Percentiles rank a stretch among this genome's conserved stretches.
These are phyloP conservation scores for Suillus subluteus DNA, from an alignment of 768 basidiomycete species.

Conservation along the genomic window DNA sequence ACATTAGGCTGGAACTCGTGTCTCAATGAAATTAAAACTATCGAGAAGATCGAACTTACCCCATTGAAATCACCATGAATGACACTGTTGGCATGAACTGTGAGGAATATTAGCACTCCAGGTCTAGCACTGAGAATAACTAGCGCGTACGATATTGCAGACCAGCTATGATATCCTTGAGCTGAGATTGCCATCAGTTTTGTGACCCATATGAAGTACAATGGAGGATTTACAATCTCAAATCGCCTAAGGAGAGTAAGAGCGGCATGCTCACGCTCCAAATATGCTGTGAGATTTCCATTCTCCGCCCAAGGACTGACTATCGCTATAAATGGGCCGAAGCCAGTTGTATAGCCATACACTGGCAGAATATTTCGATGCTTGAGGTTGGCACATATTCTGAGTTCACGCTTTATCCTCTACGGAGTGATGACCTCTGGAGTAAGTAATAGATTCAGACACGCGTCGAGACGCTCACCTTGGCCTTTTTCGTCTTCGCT, in stretches of 20 bases:
- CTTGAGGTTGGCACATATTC: conserved; percentile 29
- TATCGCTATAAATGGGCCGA: conserved; percentile 35
- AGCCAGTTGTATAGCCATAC: conserved; percentile 32
- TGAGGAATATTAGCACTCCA: too few relatives aligned
- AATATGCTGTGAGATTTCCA: conserved; percentile 28
- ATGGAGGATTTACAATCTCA: conserved; percentile 17
- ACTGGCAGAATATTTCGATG: conserved; percentile 34
- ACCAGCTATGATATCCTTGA: conserved; percentile 16
- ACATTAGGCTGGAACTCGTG: conserved; percentile 35
- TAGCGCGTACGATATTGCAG: conserved; percentile 26
- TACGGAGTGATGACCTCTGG: conserved; percentile 15
- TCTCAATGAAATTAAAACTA: neutral
- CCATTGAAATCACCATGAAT: conserved; percentile 52
- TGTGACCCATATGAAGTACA: too few relatives aligned
- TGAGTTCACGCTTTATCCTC: conserved; percentile 22
- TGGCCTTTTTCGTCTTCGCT: conserved; percentile 10
- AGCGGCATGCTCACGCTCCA: conserved; percentile 18
- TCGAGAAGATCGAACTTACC: conserved; percentile 25
- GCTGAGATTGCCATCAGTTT: neutral
- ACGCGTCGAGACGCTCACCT: neutral
- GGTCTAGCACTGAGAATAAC: too few relatives aligned
- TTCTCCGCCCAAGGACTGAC: conserved; percentile 39
- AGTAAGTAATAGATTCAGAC: neutral
- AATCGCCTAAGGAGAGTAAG: conserved; percentile 14
- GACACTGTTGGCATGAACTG: conserved; percentile 26